Evolutionary conservation across 371 early-diverging fungal species (phyloP), one percentile per base, ranked within the genome.

Genomic region (Circinella umbellata): DNA sequence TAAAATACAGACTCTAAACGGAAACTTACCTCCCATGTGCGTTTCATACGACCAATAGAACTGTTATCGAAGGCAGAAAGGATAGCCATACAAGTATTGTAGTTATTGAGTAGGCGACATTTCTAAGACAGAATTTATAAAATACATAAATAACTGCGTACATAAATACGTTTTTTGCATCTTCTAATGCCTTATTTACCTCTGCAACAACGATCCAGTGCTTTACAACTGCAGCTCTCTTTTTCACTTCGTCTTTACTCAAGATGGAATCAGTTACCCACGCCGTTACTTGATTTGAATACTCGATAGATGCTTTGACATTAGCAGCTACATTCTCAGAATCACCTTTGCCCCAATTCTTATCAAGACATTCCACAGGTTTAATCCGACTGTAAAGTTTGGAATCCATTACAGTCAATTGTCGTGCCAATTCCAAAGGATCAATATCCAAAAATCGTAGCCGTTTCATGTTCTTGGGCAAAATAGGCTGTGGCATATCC

Each of bases 241-340:
- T 92, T 79, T 92, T 93, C 63, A 90, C 69, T 61, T 97, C 96
- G 46, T 83, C 80, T 76, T 95, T 93, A 46, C 86, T 86, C 39
- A 97, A 74, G 18, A 98, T 93, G 0, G 89, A 87, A 66, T 91
- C 91, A 0, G 93, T 92, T 46, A 97, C 94, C 96, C 96, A 97
- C 10, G 92, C 89, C 5, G 95, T 93, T 15, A 97, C 87, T 76
- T 90, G 84, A n/a, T 88, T 91, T 10, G 88, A 87, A 36, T 89
- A 86, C 34, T 84, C 85, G 59, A 90, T 88, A 69, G 91, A 86
- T 14, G 86, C 86, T 77, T 88, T 89, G 73, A 91, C 80, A 69
- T 90, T 91, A 61, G 82, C 81, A 1, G 89, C 88, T 63, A 83
- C 77, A 65, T 89, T 84, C 18, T 81, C 85, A 6, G 76, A 62